Conservation (phyloP, 768 basidiomycete species). For the Suillus ampliporus region DNA sequence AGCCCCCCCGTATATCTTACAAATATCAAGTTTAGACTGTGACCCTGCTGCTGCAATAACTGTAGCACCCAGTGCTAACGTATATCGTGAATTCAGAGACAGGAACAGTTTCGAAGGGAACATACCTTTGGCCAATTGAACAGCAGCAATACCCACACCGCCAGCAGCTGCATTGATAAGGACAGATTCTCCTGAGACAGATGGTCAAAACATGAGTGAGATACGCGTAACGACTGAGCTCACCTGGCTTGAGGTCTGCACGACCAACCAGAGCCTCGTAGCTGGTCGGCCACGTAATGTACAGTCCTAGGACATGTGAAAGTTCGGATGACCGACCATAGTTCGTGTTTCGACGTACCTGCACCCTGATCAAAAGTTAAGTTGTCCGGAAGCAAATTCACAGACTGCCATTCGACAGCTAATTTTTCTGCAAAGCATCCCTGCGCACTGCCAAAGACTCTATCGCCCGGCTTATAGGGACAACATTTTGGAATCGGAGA, state of each 20-base stretch:
- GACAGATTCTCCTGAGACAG: constrained; percentile 77
- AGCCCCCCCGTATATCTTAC: constrained; percentile 77
- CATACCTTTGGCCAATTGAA: constrained; percentile 90
- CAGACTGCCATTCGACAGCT: constrained; percentile 51
- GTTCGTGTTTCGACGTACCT: constrained; percentile 43
- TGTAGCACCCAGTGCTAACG: constrained; percentile 81
- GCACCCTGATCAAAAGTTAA: constrained; percentile 88
- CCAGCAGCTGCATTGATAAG: constrained; percentile 96
- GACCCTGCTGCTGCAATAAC: constrained; percentile 95
- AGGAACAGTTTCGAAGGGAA: constrained; percentile 3
- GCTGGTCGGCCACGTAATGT: constrained; percentile 90
- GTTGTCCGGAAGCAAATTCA: constrained; percentile 74
- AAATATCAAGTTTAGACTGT: constrained; percentile 77
- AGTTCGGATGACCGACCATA: constrained; percentile 5
- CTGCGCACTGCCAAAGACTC: constrained; percentile 84
- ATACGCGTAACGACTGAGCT: constrained; percentile 16
- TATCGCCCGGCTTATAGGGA: constrained; percentile 78
- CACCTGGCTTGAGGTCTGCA: constrained; percentile 79
- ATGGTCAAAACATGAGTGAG: constrained; percentile 4
- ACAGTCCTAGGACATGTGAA: constrained; percentile 57
- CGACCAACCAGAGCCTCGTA: constrained; percentile 91
- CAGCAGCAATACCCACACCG: constrained; percentile 90
- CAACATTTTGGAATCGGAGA: constrained; percentile 85
- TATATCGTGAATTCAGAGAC: constrained; percentile 1
- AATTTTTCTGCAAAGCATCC: constrained; percentile 85